phyloP scores from a whole-genome alignment of 2,329 filamentous ascomycete genomes.

The Hypocrella siamensis region DNA sequence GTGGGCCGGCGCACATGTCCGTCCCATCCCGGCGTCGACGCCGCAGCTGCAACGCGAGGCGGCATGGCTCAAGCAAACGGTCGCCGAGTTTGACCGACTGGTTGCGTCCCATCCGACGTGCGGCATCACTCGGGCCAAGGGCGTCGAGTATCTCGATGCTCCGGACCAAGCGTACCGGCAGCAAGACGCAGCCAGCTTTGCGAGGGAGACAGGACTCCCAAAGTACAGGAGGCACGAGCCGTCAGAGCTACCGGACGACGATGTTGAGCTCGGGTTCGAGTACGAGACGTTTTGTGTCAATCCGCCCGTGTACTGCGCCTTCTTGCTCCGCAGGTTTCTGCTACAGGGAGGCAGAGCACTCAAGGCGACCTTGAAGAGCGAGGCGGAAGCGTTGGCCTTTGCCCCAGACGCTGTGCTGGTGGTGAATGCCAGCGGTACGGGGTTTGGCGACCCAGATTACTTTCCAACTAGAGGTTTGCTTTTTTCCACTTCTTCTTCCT shows the following conservation, averaged over 20 bases:
- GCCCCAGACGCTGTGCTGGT: constrained; percentile 10
- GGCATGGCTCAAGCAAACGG: constrained; percentile 14
- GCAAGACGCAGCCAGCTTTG: constrained; percentile 12
- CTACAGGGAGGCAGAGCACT: constrained; percentile 14
- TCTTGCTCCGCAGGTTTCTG: constrained; percentile 15
- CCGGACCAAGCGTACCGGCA: constrained; percentile 22
- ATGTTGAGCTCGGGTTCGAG: constrained; percentile 28
- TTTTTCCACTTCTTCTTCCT: neutral
- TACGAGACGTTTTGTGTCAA: constrained; percentile 41
- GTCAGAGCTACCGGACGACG: constrained; percentile 23
- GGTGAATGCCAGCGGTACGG: constrained; percentile 18
- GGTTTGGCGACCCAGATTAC: constrained; percentile 16
- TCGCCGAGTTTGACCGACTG: constrained; percentile 10
- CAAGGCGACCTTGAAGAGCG: constrained; percentile 12
- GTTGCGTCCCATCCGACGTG: constrained; percentile 13
- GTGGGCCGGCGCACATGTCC: constrained; percentile 41
- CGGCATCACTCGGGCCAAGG: constrained; percentile 32
- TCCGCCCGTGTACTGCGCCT: constrained; percentile 34
- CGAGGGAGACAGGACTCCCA: constrained; percentile 11
- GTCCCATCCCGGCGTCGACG: constrained; percentile 26
- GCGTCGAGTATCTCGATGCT: constrained; percentile 35
- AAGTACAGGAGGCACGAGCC: constrained; percentile 13
- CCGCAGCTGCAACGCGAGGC: constrained; percentile 17
- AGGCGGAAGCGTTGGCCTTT: constrained; percentile 16
- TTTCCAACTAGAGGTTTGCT: constrained; percentile 17